These are phyloP conservation scores for Haemoproteus tartakovskyi DNA, from an alignment of 169 alveolate species.

Conservation along the genomic window DNA sequence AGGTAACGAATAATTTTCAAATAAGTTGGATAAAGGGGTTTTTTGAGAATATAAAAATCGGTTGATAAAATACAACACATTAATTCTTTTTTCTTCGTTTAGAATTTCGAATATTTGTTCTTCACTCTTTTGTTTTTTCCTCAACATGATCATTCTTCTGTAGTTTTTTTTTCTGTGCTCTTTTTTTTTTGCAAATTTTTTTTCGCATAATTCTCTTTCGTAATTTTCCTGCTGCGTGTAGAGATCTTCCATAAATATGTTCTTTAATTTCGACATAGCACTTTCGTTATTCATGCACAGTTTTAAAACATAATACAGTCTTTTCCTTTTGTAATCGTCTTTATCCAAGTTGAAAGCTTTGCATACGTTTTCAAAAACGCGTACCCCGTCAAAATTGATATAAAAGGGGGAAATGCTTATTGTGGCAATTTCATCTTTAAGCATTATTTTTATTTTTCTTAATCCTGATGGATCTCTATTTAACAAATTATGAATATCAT, in stretches of 20 bases:
- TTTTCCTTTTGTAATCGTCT: conserved; percentile 30
- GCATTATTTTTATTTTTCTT: conserved; percentile 50
- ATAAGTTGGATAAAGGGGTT: conserved; percentile 41
- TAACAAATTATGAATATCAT: conserved; percentile 34
- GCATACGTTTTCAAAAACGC: conserved; percentile 34
- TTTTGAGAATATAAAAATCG: conserved; percentile 52
- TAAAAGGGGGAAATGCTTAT: conserved; percentile 54
- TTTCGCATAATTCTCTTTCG: conserved; percentile 14
- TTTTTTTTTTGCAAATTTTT: conserved; percentile 10
- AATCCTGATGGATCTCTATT: conserved; percentile 52
- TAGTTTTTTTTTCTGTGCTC: neutral
- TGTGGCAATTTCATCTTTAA: conserved; percentile 48
- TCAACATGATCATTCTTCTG: too few species aligned
- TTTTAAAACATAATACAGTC: conserved; percentile 13
- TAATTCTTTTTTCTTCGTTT: conserved; percentile 44
- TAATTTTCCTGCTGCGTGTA: conserved; percentile 35
- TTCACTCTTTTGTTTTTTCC: too few species aligned
- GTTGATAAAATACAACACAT: conserved; percentile 33
- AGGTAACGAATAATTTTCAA: conserved; percentile 3
- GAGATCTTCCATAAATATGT: conserved; percentile 21
- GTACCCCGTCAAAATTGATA: conserved; percentile 26
- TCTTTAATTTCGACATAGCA: conserved; percentile 1
- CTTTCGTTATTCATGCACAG: neutral
- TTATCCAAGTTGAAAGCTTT: conserved; percentile 11
- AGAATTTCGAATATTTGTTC: conserved; percentile 14